These are phyloP conservation scores for Trypanosomatidae sp. DNA, from an alignment of 208 protist species.

Conservation along the genomic window DNA sequence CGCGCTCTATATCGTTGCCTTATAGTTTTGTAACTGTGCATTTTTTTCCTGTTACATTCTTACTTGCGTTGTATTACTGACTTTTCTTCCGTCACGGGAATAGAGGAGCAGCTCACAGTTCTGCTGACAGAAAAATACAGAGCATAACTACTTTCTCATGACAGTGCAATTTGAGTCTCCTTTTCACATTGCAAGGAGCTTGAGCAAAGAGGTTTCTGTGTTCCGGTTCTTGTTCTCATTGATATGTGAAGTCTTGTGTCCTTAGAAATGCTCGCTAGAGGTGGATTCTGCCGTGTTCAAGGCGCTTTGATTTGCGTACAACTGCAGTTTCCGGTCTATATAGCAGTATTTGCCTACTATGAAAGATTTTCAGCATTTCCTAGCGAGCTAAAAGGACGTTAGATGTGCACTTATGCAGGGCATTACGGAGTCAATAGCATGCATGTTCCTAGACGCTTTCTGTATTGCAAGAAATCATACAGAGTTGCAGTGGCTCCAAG, in stretches of 20 bases:
- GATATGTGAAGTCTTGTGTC: background rate
- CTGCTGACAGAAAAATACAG: background rate
- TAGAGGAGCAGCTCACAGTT: background rate
- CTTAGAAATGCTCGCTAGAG: background rate
- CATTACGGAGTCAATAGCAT: background rate
- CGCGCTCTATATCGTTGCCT: background rate
- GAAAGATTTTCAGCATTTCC: background rate
- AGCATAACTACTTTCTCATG: background rate
- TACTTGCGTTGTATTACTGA: background rate
- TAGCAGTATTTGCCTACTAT: background rate
- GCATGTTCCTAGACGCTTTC: background rate
- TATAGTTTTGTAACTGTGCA: conserved; percentile 1
- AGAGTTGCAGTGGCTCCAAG: background rate
- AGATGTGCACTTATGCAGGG: background rate
- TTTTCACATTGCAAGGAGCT: background rate
- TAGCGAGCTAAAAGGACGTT: background rate
- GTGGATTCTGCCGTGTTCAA: background rate
- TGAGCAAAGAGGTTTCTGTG: background rate
- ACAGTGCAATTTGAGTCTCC: background rate
- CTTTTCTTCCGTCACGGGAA: background rate
- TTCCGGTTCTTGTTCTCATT: background rate
- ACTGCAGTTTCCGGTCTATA: background rate
- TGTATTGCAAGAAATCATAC: too few species aligned
- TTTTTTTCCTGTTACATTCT: background rate
- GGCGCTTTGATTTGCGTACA: background rate